A percentile compares a stretch with the other conserved stretches of the same genome.
These are phyloP conservation scores for Ustilago cynodontis DNA, from an alignment of 1,284 basidiomycete species.

Conservation along the genomic window DNA sequence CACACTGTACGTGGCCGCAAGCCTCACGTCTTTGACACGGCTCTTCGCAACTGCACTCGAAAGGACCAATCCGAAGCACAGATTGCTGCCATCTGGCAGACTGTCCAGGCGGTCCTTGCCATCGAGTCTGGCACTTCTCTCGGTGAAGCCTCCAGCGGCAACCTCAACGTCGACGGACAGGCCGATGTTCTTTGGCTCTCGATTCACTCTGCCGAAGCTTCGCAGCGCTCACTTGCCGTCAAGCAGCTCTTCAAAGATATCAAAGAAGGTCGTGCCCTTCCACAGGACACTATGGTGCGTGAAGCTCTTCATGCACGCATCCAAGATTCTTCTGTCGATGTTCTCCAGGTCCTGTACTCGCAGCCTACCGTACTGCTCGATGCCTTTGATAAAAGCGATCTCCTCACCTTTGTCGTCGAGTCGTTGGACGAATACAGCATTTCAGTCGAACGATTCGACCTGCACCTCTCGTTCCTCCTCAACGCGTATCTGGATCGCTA, in stretches of 20 bases:
- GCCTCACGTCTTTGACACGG: slow-evolving; percentile 51
- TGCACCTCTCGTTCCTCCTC: slow-evolving; percentile 43
- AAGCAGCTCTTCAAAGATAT: slow-evolving; percentile 52
- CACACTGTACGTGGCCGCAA: slow-evolving; percentile 47
- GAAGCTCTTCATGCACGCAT: slow-evolving; percentile 58
- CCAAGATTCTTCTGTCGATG: slow-evolving; percentile 44
- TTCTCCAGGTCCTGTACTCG: slow-evolving; percentile 54
- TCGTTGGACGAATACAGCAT: slow-evolving; percentile 28
- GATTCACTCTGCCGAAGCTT: slow-evolving; percentile 56
- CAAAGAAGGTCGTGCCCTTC: slow-evolving; percentile 21
- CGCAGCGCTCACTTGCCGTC: slow-evolving; percentile 53
- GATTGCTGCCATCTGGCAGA: slow-evolving; percentile 49
- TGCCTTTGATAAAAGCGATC: slow-evolving; percentile 34
- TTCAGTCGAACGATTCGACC: slow-evolving; percentile 25
- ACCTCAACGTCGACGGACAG: slow-evolving; percentile 22
- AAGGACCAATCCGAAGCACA: slow-evolving; percentile 36
- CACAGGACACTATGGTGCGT: slow-evolving; percentile 55
- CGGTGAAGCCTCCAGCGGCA: slow-evolving; percentile 25
- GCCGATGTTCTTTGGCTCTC: slow-evolving; percentile 60
- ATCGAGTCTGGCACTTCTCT: slow-evolving; percentile 47
- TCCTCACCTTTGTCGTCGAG: slow-evolving; percentile 44
- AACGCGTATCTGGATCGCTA: slow-evolving; percentile 27
- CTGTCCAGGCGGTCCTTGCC: slow-evolving; percentile 51
- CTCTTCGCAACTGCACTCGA: slow-evolving; percentile 38
- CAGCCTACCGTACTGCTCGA: slow-evolving; percentile 32